phyloP scores from a whole-genome alignment of 164 flowering plant species.

The Stephania japonica region DNA sequence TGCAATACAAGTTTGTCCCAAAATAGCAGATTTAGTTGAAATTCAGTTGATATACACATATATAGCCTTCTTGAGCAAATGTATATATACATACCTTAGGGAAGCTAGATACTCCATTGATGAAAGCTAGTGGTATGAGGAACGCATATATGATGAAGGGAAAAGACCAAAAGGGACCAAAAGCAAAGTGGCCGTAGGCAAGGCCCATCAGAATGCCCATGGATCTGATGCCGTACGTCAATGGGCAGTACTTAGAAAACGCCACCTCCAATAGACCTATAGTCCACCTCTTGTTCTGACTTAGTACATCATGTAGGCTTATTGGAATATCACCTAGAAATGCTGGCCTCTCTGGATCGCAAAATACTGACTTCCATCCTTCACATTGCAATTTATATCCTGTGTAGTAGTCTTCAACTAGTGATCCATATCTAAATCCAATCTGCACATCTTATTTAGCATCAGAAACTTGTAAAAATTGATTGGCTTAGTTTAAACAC shows the following conservation, averaged over 20 bases:
- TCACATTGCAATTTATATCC: slow-evolving; percentile 64
- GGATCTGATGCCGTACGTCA: slow-evolving; percentile 35
- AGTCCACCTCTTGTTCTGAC: slow-evolving; percentile 59
- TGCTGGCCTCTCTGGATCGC: slow-evolving; percentile 61
- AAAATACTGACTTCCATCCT: slow-evolving; percentile 71
- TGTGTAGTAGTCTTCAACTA: slow-evolving; percentile 69
- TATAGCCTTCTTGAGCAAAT: no score
- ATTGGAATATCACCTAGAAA: slow-evolving; percentile 64
- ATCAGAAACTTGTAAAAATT: neutral
- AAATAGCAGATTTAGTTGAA: neutral
- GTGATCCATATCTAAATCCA: slow-evolving; percentile 76
- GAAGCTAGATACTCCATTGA: slow-evolving; percentile 37
- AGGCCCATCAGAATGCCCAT: slow-evolving; percentile 31
- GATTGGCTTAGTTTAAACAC: no score
- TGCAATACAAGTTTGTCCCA: slow-evolving; percentile 12
- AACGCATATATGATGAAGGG: slow-evolving; percentile 49
- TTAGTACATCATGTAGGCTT: slow-evolving; percentile 32
- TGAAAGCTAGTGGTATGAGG: slow-evolving; percentile 57
- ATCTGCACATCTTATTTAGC: slow-evolving; percentile 23
- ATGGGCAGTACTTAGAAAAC: slow-evolving; percentile 27
- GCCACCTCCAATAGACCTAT: slow-evolving; percentile 50
- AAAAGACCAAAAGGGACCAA: slow-evolving; percentile 43
- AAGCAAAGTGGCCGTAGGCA: slow-evolving; percentile 29
- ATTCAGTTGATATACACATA: no score
- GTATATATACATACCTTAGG: slow-evolving; percentile 52